phyloP scores from a whole-genome alignment of 2,329 filamentous ascomycete genomes.

The Uncinocarpus reesii region DNA sequence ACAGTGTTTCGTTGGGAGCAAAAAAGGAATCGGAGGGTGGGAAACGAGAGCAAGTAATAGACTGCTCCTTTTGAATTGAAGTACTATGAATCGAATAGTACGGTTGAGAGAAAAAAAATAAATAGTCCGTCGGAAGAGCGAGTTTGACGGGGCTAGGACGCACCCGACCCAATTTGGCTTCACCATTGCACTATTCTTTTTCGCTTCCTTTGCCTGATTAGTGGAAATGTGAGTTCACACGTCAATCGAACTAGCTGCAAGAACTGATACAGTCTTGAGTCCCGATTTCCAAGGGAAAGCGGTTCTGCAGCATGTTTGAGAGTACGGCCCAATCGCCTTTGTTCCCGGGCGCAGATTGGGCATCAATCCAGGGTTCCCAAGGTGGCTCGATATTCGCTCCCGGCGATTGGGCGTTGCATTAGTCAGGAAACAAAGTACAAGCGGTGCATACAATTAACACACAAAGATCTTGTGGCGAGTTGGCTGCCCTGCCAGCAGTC shows the following conservation, averaged over 20 bases:
- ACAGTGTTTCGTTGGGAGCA: background rate
- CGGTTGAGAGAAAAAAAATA: slow-evolving; percentile 14
- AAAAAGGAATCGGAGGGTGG: slow-evolving; percentile 3
- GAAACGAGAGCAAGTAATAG: slow-evolving; percentile 13
- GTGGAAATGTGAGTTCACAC: slow-evolving; percentile 9
- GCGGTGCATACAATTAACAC: slow-evolving; percentile 5
- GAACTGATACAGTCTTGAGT: slow-evolving; percentile 8
- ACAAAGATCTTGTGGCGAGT: slow-evolving; percentile 6
- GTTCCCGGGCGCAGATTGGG: slow-evolving; percentile 14
- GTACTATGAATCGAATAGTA: slow-evolving; percentile 9
- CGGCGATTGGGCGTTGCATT: slow-evolving; percentile 13
- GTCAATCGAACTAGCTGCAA: slow-evolving; percentile 7
- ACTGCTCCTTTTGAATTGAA: slow-evolving; percentile 4
- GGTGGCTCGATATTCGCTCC: slow-evolving; percentile 10
- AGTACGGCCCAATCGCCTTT: slow-evolving; percentile 14
- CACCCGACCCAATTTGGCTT: slow-evolving; percentile 11
- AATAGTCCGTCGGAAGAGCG: slow-evolving; percentile 6
- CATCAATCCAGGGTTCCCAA: slow-evolving; percentile 14
- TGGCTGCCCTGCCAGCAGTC: slow-evolving; percentile 8
- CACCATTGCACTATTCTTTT: slow-evolving; percentile 12
- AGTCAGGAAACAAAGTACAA: slow-evolving; percentile 15
- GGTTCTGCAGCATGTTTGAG: slow-evolving; percentile 11
- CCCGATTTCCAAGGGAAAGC: background rate
- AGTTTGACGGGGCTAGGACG: slow-evolving; percentile 6
- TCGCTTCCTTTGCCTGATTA: background rate